Conservation (phyloP, 140 eudicot species). For the Bidens hawaiensis region DNA sequence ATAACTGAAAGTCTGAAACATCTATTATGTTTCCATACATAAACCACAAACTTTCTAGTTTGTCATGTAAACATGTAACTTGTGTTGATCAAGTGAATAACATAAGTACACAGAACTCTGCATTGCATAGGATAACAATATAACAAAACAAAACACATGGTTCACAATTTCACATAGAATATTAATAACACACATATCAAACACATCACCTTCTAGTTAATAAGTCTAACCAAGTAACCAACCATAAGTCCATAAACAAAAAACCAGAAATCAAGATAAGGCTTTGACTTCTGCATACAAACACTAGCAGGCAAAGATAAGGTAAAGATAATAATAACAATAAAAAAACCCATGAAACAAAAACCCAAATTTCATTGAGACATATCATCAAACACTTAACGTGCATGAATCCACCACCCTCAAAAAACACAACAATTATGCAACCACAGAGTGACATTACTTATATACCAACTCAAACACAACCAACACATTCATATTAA, state of each 20-base stretch:
- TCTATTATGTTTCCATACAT: background rate
- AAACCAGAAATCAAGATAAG: too few relatives aligned
- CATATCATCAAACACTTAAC: constrained; percentile 53
- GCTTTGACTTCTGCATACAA: background rate
- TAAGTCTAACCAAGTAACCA: too few relatives aligned
- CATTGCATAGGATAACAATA: background rate
- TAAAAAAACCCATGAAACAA: background rate
- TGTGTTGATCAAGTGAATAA: too few relatives aligned
- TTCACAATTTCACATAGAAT: too few relatives aligned
- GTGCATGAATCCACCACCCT: background rate
- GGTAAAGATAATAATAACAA: too few relatives aligned
- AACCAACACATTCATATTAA: constrained; percentile 15
- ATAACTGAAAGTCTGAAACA: background rate
- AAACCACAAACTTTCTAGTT: background rate
- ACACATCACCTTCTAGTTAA: too few relatives aligned
- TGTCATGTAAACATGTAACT: too few relatives aligned
- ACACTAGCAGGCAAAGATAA: background rate
- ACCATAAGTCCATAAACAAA: too few relatives aligned
- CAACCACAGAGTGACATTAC: constrained; percentile 12
- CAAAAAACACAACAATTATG: background rate
- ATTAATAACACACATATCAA: too few relatives aligned
- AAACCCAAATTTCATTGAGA: constrained; percentile 18
- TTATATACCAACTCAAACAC: too few relatives aligned
- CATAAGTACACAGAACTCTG: too few relatives aligned
- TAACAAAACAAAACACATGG: too few relatives aligned